phyloP scores from a whole-genome alignment of 495 filamentous ascomycete genomes.

The Penicillium tannophilum region DNA sequence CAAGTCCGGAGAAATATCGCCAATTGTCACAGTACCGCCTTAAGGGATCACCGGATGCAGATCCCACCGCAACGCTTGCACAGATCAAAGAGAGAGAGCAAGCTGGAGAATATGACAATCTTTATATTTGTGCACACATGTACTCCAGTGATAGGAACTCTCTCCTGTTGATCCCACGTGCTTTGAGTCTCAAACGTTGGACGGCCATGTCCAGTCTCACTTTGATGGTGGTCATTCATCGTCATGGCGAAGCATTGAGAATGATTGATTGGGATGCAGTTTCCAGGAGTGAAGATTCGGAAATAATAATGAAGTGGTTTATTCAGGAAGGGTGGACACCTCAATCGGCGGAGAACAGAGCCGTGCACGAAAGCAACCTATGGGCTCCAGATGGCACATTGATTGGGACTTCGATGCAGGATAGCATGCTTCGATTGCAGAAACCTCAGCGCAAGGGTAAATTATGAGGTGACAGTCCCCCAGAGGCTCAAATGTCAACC shows the following conservation, averaged over 20 bases:
- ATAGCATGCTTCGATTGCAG: conserved; percentile 51
- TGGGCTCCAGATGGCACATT: conserved; percentile 64
- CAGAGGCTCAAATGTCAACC: not conserved
- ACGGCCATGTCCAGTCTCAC: conserved; percentile 61
- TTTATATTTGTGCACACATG: conserved; percentile 65
- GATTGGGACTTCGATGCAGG: conserved; percentile 65
- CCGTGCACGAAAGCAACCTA: conserved; percentile 62
- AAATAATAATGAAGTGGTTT: conserved; percentile 60
- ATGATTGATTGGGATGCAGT: conserved; percentile 41
- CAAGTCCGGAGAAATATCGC: conserved; percentile 53
- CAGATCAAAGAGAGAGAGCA: conserved; percentile 28
- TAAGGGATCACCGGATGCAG: conserved; percentile 40
- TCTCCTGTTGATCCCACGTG: conserved; percentile 61
- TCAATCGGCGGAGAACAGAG: conserved; percentile 56
- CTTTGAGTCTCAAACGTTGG: conserved; percentile 56
- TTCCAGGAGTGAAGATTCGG: conserved; percentile 16
- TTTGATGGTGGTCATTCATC: conserved; percentile 64
- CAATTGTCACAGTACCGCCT: conserved; percentile 62
- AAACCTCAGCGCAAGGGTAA: conserved; percentile 23
- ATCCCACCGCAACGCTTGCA: conserved; percentile 11
- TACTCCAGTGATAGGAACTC: conserved; percentile 72
- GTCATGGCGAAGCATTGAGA: conserved; percentile 38
- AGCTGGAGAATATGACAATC: conserved; percentile 49
- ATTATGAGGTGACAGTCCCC: conserved; percentile 19
- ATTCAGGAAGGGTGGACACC: conserved; percentile 66